Base-by-base conservation (phyloP, 495 filamentous ascomycete genomes). In the Hypoxylon lenormandii region DNA sequence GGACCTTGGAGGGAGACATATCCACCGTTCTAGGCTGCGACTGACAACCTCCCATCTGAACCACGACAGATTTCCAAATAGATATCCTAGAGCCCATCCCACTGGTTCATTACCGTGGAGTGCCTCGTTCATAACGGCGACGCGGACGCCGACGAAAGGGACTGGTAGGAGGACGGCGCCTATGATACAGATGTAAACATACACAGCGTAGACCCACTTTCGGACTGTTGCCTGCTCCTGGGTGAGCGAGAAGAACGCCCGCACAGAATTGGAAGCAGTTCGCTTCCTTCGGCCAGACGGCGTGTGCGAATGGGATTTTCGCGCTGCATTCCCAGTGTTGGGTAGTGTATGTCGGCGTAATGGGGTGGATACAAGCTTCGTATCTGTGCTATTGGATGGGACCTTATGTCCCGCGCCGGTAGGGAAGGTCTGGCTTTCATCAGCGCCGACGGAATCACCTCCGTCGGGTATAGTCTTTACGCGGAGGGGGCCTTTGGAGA, bases 71-170 rank as follows among this genome's bases (percentile, higher is more conserved):
- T 97, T 92, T 12, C 96, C 94, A 63, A 98, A 86, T 18, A 97
- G 78, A 76, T 98, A 98, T 1, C 90, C 89, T 3, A 97, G 76
- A 0, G 93, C 94, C 95, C 95, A 98, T 0, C 94, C 91, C 30
- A 98, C 85, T 0, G 95, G 94, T 66, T 98, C 95, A 42, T 86
- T 73, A 40, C 86, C 88, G 21, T 85, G 73, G 2, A 98, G 81
- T 16, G 92, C 93, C 26, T 82, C 80, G 48, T 80, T 77, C 38
- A 81, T 76, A 47, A 98, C 84, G 62, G 92, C 91, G 7, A 78
- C 80, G 19, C 92, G 86, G 47, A 98, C 84, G 1, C 88, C 89
- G 40, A 72, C 40, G 10, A 45, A 60, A 8, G 62, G 63, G 21
- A 76, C 11, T 0, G 74, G 72, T 0, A 88, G 75, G n/a, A 95